Evolutionary conservation across 108 stramenopile species (phyloP).

Genomic region (Cyclotella atomus): DNA sequence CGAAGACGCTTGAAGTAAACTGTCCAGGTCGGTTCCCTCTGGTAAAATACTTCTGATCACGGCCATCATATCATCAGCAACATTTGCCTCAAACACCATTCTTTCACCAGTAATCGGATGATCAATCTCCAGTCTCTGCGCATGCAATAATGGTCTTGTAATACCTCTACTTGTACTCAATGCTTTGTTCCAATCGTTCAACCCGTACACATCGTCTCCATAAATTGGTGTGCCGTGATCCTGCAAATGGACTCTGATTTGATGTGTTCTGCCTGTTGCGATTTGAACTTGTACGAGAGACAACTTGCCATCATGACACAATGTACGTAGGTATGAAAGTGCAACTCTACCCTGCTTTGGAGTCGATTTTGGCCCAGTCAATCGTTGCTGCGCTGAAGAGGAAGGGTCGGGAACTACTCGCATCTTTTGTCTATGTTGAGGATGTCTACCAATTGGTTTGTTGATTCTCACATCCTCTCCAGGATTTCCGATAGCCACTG

Average conservation of each 20-base stretch:
- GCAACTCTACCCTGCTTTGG: constrained; percentile 77
- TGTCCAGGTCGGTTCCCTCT: not conserved
- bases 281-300: constrained; percentile 87
- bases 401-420: constrained; percentile 86
- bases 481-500: constrained; percentile 89
- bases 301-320: constrained; percentile 92
- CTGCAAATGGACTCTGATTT: constrained; percentile 92
- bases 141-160: constrained; percentile 90
- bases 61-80: constrained; percentile 83
- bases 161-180: constrained; percentile 75
- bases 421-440: constrained; percentile 93
- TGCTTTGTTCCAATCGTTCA: constrained; percentile 89
- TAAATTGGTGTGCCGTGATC: constrained; percentile 94
- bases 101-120: constrained; percentile 90
- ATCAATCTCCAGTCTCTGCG: constrained; percentile 76
- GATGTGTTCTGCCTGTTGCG: constrained; percentile 96
- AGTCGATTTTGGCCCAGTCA: constrained; percentile 17
- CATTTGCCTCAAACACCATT: constrained; percentile 82
- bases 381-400: constrained; percentile 29
- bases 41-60: constrained; percentile 82
- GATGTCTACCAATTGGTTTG: constrained; percentile 95
- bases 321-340: constrained; percentile 76
- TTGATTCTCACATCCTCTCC: constrained; percentile 83
- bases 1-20: not conserved
- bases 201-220: constrained; percentile 95